Evolutionary conservation across 1,284 basidiomycete species (phyloP), one percentile per base, ranked within the genome.

Genomic region (Salmacisia buchloeana): DNA sequence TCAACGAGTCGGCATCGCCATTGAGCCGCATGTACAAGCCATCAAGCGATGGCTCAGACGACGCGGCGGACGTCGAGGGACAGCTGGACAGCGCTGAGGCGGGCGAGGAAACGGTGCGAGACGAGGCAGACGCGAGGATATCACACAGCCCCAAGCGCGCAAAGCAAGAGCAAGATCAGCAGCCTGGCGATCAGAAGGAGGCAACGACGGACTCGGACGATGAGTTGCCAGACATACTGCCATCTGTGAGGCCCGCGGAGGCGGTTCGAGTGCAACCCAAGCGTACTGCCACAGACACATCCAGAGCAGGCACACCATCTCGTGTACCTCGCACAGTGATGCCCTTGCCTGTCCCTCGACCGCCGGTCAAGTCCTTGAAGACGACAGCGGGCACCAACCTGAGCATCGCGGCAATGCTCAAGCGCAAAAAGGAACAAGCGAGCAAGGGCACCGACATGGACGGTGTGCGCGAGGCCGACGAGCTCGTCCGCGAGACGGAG

Each of bases 361-460:
- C n/a, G n/a, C n/a, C n/a, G n/a, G n/a, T n/a, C n/a, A n/a, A n/a
- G n/a, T n/a, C n/a, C n/a, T 31, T 54, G 29, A 54, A 29, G 49
- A 54, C 49, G 6, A 13, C 29, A 12, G 9, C n/a, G 6, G 27
- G 27, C 25, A 29, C 49, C 2, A 54, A 54, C 1, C 15, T 54
- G 13, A 54, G 49, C 49, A 54, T 54, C 21, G 29, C 27, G 6
- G 49, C 49, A 9, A 54, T 54, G 49, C 49, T 54, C 29, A 25
- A 29, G 23, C 49, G 49, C 27, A 54, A 54, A 31, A 54, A 33
- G 49, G 49, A 54, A 31, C 49, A 54, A n/a, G 49, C 27, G 9
- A 9, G 49, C 3, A 27, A 31, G 49, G 49, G 49, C 10, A 54
- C 49, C 15, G 49, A 54, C 21, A 12, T 54, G 12, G 31, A 29